phyloP scores from a whole-genome alignment of 805 yeast species.

The Priceomyces fermenticarens region DNA sequence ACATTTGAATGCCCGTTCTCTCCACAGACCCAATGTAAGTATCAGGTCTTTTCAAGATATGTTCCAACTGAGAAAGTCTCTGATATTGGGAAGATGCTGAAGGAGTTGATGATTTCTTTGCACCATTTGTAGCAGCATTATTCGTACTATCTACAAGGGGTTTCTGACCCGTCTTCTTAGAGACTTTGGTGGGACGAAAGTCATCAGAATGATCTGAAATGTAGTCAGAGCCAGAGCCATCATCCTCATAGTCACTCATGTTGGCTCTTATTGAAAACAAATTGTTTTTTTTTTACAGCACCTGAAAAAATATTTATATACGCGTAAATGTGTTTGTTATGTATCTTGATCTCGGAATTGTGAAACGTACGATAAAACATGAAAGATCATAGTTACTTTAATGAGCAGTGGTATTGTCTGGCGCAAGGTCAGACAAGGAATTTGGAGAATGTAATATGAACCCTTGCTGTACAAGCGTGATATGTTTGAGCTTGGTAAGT shows the following conservation, averaged over 20 bases:
- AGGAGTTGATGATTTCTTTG: conserved; percentile 2
- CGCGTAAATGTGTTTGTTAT: too few relatives aligned
- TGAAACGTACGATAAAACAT: too few relatives aligned
- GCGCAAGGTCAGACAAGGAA: too few relatives aligned
- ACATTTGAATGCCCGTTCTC: conserved; percentile 70
- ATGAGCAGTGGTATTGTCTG: too few relatives aligned
- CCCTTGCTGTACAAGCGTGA: too few relatives aligned
- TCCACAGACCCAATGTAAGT: conserved; percentile 97
- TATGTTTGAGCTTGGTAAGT: too few relatives aligned
- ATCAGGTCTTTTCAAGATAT: conserved; percentile 94
- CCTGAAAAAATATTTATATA: too few relatives aligned
- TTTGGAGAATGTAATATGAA: too few relatives aligned
- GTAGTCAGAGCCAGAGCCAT: conserved; percentile 10
- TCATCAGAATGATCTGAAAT: conserved; percentile 17
- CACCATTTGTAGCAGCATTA: conserved; percentile 13
- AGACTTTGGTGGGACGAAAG: conserved; percentile 13
- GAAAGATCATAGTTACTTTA: too few relatives aligned
- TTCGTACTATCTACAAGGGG: conserved; percentile 25
- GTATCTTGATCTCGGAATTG: too few relatives aligned
- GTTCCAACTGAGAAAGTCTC: conserved; percentile 91
- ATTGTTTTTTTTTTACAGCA: too few relatives aligned
- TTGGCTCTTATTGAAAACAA: not conserved
- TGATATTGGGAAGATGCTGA: conserved; percentile 77
- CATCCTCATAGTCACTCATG: conserved; percentile 11
- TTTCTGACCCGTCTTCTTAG: conserved; percentile 9